These are phyloP conservation scores for Nothopassalora personata DNA, from an alignment of 2,329 filamentous ascomycete species.

Conservation along the genomic window DNA sequence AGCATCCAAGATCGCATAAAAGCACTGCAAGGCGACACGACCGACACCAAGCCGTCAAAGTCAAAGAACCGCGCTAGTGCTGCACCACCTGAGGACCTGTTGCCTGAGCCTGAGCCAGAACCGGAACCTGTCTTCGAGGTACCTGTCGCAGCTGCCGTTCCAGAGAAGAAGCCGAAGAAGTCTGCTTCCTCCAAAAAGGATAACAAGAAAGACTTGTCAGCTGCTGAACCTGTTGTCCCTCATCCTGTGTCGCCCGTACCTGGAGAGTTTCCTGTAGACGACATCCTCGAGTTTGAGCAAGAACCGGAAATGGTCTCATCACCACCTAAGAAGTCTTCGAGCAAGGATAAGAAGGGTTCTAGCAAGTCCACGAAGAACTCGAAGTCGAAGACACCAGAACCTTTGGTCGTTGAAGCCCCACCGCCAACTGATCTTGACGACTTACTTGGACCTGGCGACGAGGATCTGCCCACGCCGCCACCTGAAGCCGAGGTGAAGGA, in stretches of 20 bases:
- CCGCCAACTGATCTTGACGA: slow-evolving; percentile 20
- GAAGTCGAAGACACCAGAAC: slow-evolving; percentile 35
- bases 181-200: slow-evolving; percentile 17
- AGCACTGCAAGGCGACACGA: slow-evolving; percentile 36
- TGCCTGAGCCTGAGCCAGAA: slow-evolving; percentile 15
- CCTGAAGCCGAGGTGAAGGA: slow-evolving; percentile 40
- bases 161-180: slow-evolving; percentile 27
- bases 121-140: slow-evolving; percentile 25
- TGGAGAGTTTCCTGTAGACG: slow-evolving; percentile 45
- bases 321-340: slow-evolving; percentile 18
- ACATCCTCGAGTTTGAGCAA: slow-evolving; percentile 31
- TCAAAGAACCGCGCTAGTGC: slow-evolving; percentile 17
- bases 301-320: slow-evolving; percentile 19
- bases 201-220: slow-evolving; percentile 15
- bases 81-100: slow-evolving; percentile 30
- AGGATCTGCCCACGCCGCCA: slow-evolving; percentile 46
- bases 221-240: slow-evolving; percentile 11
- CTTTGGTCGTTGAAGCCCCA: slow-evolving; percentile 26
- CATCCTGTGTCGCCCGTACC: slow-evolving; percentile 35
- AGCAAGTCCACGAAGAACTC: slow-evolving; percentile 29
- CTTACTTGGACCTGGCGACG: slow-evolving; percentile 27
- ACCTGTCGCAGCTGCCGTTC: slow-evolving; percentile 11
- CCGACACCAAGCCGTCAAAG: slow-evolving; percentile 34
- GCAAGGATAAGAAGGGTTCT: slow-evolving; percentile 22
- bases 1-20: slow-evolving; percentile 51